phyloP scores from a whole-genome alignment of 805 yeast genomes.

The Spathaspora girioi region DNA sequence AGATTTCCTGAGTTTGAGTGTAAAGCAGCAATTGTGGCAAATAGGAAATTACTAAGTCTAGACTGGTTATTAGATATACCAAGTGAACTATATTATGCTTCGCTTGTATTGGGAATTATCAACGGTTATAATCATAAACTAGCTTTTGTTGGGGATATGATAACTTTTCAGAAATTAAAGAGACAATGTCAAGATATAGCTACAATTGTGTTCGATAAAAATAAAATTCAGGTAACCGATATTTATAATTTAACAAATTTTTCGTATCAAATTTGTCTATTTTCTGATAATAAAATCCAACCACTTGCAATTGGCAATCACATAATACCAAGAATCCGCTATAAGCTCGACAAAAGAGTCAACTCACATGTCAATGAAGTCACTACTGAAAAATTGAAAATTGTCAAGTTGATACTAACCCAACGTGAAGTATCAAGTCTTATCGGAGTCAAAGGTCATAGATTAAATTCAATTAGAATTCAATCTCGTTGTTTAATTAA shows the following conservation, averaged over 20 bases:
- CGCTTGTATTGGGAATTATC: background rate
- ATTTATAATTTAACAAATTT: background rate
- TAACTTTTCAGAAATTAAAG: background rate
- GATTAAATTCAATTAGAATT: conserved; percentile 19
- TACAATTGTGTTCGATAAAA: background rate
- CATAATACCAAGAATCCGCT: background rate
- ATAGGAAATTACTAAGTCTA: background rate
- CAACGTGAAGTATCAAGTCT: conserved; percentile 20
- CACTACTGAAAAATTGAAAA: background rate
- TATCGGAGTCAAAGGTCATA: conserved; percentile 22
- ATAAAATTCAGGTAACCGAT: background rate
- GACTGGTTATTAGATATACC: background rate
- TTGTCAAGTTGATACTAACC: conserved; percentile 4
- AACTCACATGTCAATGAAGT: background rate
- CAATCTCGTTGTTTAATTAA: conserved; percentile 19
- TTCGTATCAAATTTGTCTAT: background rate
- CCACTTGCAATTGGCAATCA: background rate
- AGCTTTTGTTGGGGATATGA: background rate
- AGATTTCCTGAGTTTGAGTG: background rate
- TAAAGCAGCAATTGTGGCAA: background rate
- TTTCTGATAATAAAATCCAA: background rate
- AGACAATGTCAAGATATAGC: background rate
- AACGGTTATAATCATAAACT: background rate
- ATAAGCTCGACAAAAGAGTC: background rate
- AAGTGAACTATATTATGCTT: background rate